Evolutionary conservation across 352 stramenopile genomes (phyloP), one percentile per base, ranked within the genome.

Genomic region (Phytopythium oedochilum): DNA sequence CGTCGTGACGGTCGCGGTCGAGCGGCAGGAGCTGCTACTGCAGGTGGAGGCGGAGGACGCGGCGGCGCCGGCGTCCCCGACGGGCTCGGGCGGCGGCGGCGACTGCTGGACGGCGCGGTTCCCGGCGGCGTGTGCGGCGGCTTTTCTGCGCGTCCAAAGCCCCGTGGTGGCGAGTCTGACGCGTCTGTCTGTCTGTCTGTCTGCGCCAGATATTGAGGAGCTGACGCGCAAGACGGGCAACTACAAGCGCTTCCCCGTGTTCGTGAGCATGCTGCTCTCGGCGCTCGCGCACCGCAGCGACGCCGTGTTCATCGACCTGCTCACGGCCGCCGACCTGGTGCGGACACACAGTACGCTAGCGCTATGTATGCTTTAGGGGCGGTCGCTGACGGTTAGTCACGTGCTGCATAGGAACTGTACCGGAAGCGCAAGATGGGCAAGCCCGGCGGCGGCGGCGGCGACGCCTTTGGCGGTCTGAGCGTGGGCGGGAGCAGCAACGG

Each of bases 211-310:
- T 49, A 60, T 98, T 5, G 89, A 98, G 65, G 84, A 97, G 57
- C 82, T 98, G 43, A 97, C 92, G 44, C 76, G 82, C 15, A 96
- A 98, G 64, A 97, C 94, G 25, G 90, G 93, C 55, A 98, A 97
- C 66, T 96, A 82, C 66, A 98, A 98, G 67, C 82, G 76, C 40
- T 97, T 98, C 45, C 53, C 70, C 6, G 79, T 97, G 8, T 98
- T 98, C 54, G 85, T 96, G 31, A 93, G 92, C 57, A 98, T 98
- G 92, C 76, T 98, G 39, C 61, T 88, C 5, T 89, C 82, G 8
- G 91, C 91, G 2, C 68, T 97, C 15, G 57, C 68, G 9, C 58
- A 77, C 38, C 70, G 75, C 39, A 96, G 78, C 53, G 89, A 95
- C 42, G 75, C 74, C 18, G 85, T 98, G 11, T 97, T 95, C 57